Evolutionary conservation across 1,284 basidiomycete species (phyloP).

Genomic region (Wallemia ichthyophaga): DNA sequence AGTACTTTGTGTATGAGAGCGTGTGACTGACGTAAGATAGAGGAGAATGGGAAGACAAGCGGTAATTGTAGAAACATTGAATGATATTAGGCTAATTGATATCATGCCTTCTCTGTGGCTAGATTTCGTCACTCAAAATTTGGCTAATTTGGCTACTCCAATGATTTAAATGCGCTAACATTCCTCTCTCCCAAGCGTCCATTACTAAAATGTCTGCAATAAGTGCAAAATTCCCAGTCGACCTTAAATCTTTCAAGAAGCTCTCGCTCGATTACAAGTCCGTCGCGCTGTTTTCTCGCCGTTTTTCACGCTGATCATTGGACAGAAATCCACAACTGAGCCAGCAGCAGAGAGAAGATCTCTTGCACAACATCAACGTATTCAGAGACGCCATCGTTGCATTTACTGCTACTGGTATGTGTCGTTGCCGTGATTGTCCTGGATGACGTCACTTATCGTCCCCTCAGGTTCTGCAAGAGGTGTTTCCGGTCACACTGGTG

Average conservation of each 20-base stretch:
- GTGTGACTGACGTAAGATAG: too few species aligned
- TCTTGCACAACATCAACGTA: conserved; percentile 38
- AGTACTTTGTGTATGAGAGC: too few species aligned
- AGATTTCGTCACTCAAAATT: too few species aligned
- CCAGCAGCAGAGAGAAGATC: conserved; percentile 23
- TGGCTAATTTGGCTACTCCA: too few species aligned
- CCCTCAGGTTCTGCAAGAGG: neutral
- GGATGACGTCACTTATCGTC: neutral
- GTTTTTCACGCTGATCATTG: too few species aligned
- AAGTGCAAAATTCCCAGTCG: neutral
- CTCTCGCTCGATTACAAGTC: neutral
- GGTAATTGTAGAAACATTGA: too few species aligned
- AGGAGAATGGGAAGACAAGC: too few species aligned
- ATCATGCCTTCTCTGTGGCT: too few species aligned
- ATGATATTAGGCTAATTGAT: too few species aligned
- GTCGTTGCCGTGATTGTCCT: conserved; percentile 12
- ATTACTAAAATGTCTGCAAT: neutral
- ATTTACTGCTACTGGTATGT: conserved; percentile 47
- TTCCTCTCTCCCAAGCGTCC: too few species aligned
- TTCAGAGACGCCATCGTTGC: conserved; percentile 50
- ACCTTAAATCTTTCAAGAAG: neutral
- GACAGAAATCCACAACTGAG: conserved; percentile 25
- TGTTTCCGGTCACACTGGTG: conserved; percentile 20
- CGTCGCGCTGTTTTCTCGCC: neutral
- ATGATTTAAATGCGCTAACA: too few species aligned